phyloP scores from a whole-genome alignment of 2,329 filamentous ascomycete species.

The Chalara sp. region DNA sequence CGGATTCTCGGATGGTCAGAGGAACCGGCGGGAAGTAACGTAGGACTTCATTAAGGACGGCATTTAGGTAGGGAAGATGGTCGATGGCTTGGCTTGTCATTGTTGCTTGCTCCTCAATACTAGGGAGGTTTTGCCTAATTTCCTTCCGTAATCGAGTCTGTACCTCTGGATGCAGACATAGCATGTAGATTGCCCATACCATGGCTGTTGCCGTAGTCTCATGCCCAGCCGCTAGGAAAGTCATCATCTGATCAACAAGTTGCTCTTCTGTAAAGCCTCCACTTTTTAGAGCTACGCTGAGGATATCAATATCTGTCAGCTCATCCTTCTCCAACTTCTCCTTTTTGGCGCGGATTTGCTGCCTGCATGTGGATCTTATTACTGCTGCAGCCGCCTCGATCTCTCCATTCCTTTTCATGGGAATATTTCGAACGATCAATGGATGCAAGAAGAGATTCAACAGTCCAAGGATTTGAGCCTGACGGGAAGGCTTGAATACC shows the following conservation, averaged over 20 bases:
- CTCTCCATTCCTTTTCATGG: constrained; percentile 64
- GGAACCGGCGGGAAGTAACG: constrained; percentile 69
- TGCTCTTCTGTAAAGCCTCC: constrained; percentile 72
- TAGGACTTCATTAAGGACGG: constrained; percentile 71
- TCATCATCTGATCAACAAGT: constrained; percentile 86
- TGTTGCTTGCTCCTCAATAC: constrained; percentile 31
- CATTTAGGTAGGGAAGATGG: constrained; percentile 70
- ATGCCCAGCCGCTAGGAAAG: constrained; percentile 76
- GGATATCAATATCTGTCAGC: constrained; percentile 59
- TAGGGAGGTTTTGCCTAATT: constrained; percentile 54
- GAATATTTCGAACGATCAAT: constrained; percentile 55
- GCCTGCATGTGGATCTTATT: constrained; percentile 59
- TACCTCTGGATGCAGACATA: constrained; percentile 58
- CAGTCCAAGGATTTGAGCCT: constrained; percentile 49
- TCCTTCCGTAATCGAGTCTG: constrained; percentile 64
- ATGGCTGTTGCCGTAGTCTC: constrained; percentile 72
- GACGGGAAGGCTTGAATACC: constrained; percentile 46
- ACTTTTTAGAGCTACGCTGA: constrained; percentile 72
- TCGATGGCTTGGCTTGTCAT: constrained; percentile 57
- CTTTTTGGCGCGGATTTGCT: constrained; percentile 68
- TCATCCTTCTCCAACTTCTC: constrained; percentile 43
- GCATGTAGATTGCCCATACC: constrained; percentile 67
- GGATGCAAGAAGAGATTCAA: constrained; percentile 55
- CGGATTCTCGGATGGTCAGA: constrained; percentile 60
- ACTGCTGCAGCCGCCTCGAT: constrained; percentile 46